phyloP scores from a whole-genome alignment of 768 basidiomycete genomes.

The Leccinum boreale region DNA sequence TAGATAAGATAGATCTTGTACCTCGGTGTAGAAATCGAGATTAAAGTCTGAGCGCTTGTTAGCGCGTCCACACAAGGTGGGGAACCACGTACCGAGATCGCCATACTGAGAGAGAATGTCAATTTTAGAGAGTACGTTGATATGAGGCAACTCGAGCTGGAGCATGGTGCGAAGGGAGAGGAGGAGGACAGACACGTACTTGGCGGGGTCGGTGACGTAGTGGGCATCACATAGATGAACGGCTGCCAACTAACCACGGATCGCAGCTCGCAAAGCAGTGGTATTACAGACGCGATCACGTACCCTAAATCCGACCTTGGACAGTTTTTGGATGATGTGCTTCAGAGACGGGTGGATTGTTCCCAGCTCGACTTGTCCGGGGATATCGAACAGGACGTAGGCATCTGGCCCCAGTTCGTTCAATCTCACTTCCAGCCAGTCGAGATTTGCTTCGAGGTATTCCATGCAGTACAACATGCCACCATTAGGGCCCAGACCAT shows the following conservation, averaged over 20 bases:
- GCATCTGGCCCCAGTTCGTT: conserved; percentile 65
- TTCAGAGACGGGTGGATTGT: conserved; percentile 93
- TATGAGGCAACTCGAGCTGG: conserved; percentile 96
- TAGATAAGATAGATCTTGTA: conserved; percentile 90
- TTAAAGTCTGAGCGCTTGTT: conserved; percentile 72
- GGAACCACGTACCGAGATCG: conserved; percentile 67
- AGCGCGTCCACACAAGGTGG: background rate
- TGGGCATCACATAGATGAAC: conserved; percentile 97
- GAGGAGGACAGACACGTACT: conserved; percentile 90
- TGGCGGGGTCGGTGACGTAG: conserved; percentile 93
- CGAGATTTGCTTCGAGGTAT: conserved; percentile 92
- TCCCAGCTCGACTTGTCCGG: conserved; percentile 96
- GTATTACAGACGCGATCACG: conserved; percentile 35
- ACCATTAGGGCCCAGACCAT: conserved; percentile 90
- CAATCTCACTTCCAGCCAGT: conserved; percentile 76
- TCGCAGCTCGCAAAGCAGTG: background rate
- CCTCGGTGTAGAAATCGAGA: conserved; percentile 96
- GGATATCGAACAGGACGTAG: conserved; percentile 92
- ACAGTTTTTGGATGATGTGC: conserved; percentile 65
- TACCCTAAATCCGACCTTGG: conserved; percentile 82
- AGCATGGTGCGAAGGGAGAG: conserved; percentile 95
- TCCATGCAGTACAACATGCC: conserved; percentile 97
- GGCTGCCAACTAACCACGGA: conserved; percentile 67
- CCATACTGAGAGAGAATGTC: conserved; percentile 90
- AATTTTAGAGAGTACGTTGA: conserved; percentile 96